Evolutionary conservation across 2,329 filamentous ascomycete genomes (phyloP), one percentile per base, ranked within the genome.

Genomic region (Penicillium freii): DNA sequence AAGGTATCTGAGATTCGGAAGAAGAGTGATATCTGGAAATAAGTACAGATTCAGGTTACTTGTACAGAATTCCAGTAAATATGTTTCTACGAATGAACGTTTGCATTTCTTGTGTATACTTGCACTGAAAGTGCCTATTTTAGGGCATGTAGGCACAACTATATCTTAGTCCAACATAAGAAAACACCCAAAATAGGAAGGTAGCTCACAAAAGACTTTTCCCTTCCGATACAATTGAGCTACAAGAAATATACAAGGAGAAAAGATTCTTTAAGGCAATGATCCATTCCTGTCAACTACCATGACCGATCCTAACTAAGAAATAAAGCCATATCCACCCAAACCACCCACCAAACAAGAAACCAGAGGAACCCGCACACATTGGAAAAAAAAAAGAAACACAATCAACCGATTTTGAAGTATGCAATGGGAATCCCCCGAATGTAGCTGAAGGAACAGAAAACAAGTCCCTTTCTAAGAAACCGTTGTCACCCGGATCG

Each of bases 1-100:
- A 57, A 62, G 19, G 67, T 68, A 17, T 65, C 59, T 43, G 62
- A 61, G 27, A 70, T 73, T 36, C 68, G 69, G 15, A 66, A 66
- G 51, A 64, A 68, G 51, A 70, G 66, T 6, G 46, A 56, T 8
- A 15, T 31, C 9, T 62, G 59, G 58, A 54, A 60, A 23, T 62
- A 57, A 48, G 21, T 25, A 23, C 10, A 21, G 43, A 36, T 23
- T 6, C 31, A 33, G 17, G 9, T 45, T 25, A 25, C 21, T 47
- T 53, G 48, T 53, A 47, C 13, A 47, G 42, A 53, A 13, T 23
- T 21, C 36, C 4, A 50, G 31, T 46, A 53, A 34, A 47, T 21
- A 27, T 49, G 17, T 54, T 33, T 46, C 33, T 31, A 58, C 19
- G 46, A 51, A 39, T 39, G 19, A 42, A 42, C 9, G 6, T 9